Evolutionary conservation across 805 yeast genomes (phyloP).

Genomic region (Kregervanrija delftensis): DNA sequence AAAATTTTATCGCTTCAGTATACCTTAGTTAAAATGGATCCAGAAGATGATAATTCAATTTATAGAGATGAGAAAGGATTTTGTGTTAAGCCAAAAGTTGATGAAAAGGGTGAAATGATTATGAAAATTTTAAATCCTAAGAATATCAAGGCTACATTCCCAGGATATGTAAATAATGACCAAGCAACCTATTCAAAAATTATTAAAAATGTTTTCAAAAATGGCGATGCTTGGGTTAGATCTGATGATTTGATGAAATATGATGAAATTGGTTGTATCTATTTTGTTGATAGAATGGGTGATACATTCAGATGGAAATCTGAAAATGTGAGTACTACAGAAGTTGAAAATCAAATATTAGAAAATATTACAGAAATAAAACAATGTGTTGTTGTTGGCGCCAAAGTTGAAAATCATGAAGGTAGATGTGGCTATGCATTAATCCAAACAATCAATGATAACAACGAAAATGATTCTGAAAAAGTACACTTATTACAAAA

Average conservation of each 20-base stretch:
- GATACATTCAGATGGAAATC: constrained; percentile 97
- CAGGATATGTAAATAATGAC: constrained; percentile 80
- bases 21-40: constrained; percentile 66
- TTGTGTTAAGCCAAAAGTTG: constrained; percentile 43
- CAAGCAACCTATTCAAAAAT: constrained; percentile 76
- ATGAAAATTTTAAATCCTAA: constrained; percentile 61
- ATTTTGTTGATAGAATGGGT: constrained; percentile 88
- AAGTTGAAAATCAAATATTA: constrained; percentile 75
- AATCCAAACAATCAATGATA: constrained; percentile 36
- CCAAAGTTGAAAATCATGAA: constrained; percentile 77
- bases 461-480: constrained; percentile 22
- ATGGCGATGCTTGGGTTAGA: constrained; percentile 90
- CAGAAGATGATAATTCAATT: constrained; percentile 66
- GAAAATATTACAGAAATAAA: constrained; percentile 33
- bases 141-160: constrained; percentile 70
- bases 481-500: constrained; percentile 29
- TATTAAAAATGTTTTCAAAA: constrained; percentile 60
- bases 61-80: constrained; percentile 67
- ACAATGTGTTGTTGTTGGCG: constrained; percentile 83
- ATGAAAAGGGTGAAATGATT: constrained; percentile 83
- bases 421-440: constrained; percentile 94
- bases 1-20: constrained; percentile 45
- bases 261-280: constrained; percentile 64
- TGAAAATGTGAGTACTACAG: constrained; percentile 89
- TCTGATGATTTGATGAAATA: constrained; percentile 74